Evolutionary conservation across 345 rosid genomes (phyloP).

Genomic region (Salix koriyanagi): DNA sequence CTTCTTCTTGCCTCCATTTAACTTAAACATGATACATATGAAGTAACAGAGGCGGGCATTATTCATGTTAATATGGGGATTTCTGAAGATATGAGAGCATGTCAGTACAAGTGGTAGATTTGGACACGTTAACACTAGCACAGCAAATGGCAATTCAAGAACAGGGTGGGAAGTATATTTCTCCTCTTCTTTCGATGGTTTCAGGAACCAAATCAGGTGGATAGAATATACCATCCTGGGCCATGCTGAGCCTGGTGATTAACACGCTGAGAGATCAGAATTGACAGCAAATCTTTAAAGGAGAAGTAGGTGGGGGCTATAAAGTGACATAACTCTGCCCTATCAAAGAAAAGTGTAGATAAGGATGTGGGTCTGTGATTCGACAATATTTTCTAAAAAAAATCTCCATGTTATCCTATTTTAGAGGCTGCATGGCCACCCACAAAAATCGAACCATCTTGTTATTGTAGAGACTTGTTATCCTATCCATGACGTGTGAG

Average conservation of each 20-base stretch:
- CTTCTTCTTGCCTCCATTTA: neutral
- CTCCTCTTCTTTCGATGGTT: neutral
- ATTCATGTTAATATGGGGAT: neutral
- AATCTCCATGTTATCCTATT: neutral
- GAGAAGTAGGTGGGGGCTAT: neutral
- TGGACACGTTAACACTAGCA: neutral
- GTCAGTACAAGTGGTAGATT: neutral
- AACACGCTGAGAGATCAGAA: neutral
- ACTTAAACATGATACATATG: neutral
- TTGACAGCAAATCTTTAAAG: neutral
- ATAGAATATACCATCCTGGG: neutral
- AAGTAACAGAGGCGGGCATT: neutral
- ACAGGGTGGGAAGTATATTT: neutral
- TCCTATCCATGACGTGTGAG: constrained; percentile 3
- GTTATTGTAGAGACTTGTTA: neutral
- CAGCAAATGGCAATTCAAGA: neutral
- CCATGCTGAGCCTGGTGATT: neutral
- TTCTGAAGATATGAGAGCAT: neutral
- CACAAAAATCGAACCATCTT: neutral
- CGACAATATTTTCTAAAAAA: neutral
- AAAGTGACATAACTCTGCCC: neutral
- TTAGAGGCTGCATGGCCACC: neutral
- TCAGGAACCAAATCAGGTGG: neutral
- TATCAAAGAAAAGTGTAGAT: constrained; percentile 23
- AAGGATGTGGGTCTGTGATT: constrained; percentile 15